A percentile compares a stretch with the other conserved stretches of the same genome.
Conservation (phyloP, 495 filamentous ascomycete genomes). For the Glonium stellatum region DNA sequence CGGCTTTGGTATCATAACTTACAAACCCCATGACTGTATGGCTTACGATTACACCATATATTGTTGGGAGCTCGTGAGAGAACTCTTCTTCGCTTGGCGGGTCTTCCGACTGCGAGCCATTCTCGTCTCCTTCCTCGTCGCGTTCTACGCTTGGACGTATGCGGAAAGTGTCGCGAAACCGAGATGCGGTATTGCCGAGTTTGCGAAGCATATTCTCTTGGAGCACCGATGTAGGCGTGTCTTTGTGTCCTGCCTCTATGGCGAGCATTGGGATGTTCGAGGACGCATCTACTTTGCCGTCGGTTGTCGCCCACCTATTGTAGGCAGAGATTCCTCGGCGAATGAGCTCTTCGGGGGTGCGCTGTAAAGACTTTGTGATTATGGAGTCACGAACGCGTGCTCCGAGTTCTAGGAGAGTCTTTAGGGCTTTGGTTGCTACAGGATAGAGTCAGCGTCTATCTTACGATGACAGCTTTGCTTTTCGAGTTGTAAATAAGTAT, state of each 20-base stretch:
- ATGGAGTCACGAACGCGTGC: slow-evolving; percentile 28
- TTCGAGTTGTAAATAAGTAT: background rate
- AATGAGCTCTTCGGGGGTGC: slow-evolving; percentile 22
- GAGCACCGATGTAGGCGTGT: slow-evolving; percentile 7
- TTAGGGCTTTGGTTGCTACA: slow-evolving; percentile 28
- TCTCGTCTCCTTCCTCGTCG: background rate
- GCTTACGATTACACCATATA: slow-evolving; percentile 33
- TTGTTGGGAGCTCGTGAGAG: slow-evolving; percentile 27
- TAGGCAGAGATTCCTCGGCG: slow-evolving; percentile 22
- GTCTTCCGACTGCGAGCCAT: background rate
- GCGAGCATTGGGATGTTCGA: slow-evolving; percentile 29
- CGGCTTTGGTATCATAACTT: slow-evolving; percentile 22
- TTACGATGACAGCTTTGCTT: background rate
- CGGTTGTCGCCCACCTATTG: slow-evolving; percentile 30
- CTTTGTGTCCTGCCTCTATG: slow-evolving; percentile 18
- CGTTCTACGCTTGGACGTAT: slow-evolving; percentile 18
- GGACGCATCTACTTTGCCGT: slow-evolving; percentile 22
- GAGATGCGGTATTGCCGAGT: slow-evolving; percentile 18
- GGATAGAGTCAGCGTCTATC: background rate
- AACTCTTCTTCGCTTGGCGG: background rate
- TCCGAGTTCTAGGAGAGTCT: slow-evolving; percentile 30
- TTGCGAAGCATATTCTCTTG: slow-evolving; percentile 18
- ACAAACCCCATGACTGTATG: slow-evolving; percentile 33
- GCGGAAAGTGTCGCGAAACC: slow-evolving; percentile 26
- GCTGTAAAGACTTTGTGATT: slow-evolving; percentile 7